These are phyloP conservation scores for Hypoxylon lenormandii DNA, from an alignment of 495 filamentous ascomycete species.

Conservation along the genomic window DNA sequence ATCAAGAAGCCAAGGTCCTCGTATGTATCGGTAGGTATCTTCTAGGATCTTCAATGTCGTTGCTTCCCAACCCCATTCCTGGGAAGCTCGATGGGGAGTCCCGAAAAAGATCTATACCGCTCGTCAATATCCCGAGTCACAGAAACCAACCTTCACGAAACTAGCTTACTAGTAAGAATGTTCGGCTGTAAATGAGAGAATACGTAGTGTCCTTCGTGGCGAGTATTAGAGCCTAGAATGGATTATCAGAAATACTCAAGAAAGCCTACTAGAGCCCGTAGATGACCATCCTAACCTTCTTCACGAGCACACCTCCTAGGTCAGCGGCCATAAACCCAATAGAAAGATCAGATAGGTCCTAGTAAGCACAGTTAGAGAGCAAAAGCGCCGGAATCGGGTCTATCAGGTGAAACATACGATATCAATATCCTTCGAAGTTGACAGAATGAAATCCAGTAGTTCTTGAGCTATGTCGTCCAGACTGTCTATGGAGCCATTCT, in stretches of 20 bases:
- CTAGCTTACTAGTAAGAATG: constrained; percentile 15
- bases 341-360: constrained; percentile 4
- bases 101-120: constrained; percentile 15
- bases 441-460: constrained; percentile 8
- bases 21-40: constrained; percentile 20
- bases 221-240: constrained; percentile 15
- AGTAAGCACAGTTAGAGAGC: constrained; percentile 1
- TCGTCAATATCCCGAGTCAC: background rate
- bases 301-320: constrained; percentile 17
- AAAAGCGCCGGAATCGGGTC: background rate
- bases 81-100: constrained; percentile 19
- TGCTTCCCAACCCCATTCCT: constrained; percentile 8
- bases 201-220: constrained; percentile 6
- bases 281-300: constrained; percentile 6
- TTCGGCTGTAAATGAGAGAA: background rate
- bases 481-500: constrained; percentile 18
- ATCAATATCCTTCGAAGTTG: background rate
- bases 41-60: constrained; percentile 18
- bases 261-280: background rate
- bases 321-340: constrained; percentile 17
- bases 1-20: constrained; percentile 19
- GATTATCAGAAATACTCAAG: background rate
- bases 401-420: constrained; percentile 8
- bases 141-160: background rate
- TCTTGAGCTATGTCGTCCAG: constrained; percentile 15